These are phyloP conservation scores for Isabelozyma heimii DNA, from an alignment of 805 yeast genomes.

Conservation along the genomic window DNA sequence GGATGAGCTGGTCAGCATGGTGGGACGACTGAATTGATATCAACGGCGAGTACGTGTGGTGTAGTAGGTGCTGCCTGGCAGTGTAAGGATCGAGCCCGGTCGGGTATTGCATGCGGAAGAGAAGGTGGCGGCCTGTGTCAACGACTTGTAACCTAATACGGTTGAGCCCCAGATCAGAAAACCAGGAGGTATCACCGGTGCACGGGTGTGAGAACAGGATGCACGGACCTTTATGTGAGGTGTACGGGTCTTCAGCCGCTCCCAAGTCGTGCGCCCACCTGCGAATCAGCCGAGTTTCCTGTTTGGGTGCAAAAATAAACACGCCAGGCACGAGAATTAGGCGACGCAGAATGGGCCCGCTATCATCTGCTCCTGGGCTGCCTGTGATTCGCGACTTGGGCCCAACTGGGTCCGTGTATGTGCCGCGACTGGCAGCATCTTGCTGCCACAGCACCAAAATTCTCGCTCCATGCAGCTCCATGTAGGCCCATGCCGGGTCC, in stretches of 20 bases:
- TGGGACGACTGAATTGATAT: constrained; percentile 49
- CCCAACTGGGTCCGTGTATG: neutral
- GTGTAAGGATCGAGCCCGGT: constrained; percentile 37
- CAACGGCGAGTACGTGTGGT: constrained; percentile 51
- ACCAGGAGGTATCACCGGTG: neutral
- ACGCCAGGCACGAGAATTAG: neutral
- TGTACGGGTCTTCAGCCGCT: neutral
- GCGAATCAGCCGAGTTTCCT: neutral
- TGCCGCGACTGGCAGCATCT: too few species aligned
- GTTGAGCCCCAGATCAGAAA: too few species aligned
- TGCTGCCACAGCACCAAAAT: too few species aligned
- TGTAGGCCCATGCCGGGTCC: neutral
- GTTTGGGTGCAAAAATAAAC: constrained; percentile 1
- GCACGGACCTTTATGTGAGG: neutral
- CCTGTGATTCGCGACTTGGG: neutral
- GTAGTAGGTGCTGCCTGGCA: constrained; percentile 39
- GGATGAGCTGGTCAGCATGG: constrained; percentile 45
- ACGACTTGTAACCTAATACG: too few species aligned
- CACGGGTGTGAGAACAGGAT: neutral
- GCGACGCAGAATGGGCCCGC: too few species aligned
- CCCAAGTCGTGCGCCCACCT: neutral
- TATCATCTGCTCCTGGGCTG: too few species aligned
- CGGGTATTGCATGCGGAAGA: constrained; percentile 20
- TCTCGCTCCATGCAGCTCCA: too few species aligned
- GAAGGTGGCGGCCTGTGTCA: too few species aligned